Evolutionary conservation across 176 grass and related monocot species (phyloP), one percentile per base, ranked within the genome.

Genomic region (Thalia dealbata): DNA sequence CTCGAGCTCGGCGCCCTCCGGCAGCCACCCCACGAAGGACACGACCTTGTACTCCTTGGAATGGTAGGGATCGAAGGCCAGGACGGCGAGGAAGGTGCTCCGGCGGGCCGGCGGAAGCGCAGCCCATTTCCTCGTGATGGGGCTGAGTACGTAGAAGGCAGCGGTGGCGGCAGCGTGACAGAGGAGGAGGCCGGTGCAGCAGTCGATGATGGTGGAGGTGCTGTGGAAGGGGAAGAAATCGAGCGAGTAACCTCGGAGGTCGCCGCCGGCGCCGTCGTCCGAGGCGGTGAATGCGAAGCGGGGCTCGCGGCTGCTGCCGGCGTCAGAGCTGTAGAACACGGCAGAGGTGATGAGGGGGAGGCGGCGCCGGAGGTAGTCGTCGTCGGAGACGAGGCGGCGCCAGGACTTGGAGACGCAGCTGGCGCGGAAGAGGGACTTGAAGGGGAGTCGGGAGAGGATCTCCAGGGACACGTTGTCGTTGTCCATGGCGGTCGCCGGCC

Each of bases 111-210:
- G 45, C 48, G 70, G 70, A 23, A 72, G 48, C 15, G 26, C 24
- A 21, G 24, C 50, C 70, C 70, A 72, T n/a, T 48, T 26, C 48
- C 30, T 72, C 1, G 70, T 72, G 14, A 52, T 72, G 2, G 70
- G 70, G 8, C 38, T 61, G 14, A 92, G 84, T 15, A 97, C 95
- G 86, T 97, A 85, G 84, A 92, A 97, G 38, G 54, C 30, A 55
- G 79, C 0, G 13, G 76, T 68, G 4, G 0, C 12, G 4, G 80
- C 61, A 4, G 69, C 18, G 74, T 88, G 92, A 78, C 77, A 86
- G 16, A 91, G 81, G n/a, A 91, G 42, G 29, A 86, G 70, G 35
- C 87, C 87, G 26, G 81, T 84, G 78, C 75, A 87, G 41, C 71
- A 81, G 52, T 84, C 88, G 2, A 84, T 21, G 9, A 91, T 30